phyloP scores from a whole-genome alignment of 352 stramenopile species.

The Lagenidium giganteum region DNA sequence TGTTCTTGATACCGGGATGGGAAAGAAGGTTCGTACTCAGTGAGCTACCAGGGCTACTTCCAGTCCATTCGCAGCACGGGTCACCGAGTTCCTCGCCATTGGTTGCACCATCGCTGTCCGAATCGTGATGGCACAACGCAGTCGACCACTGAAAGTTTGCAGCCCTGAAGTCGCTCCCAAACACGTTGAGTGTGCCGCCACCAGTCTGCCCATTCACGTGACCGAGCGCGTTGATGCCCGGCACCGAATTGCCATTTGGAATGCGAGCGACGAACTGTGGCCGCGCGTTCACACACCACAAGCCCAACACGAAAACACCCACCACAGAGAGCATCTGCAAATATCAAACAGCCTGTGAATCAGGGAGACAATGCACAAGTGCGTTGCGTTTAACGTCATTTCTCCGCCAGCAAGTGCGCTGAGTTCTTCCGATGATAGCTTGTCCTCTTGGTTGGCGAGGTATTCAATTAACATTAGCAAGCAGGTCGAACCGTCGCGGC shows the following conservation, averaged over 20 bases:
- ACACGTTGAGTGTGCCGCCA: constrained; percentile 51
- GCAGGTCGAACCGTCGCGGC: too few relatives aligned
- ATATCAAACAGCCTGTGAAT: too few relatives aligned
- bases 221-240: constrained; percentile 51
- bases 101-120: constrained; percentile 73
- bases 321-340: too few relatives aligned
- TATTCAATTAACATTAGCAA: too few relatives aligned
- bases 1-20: constrained; percentile 23
- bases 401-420: too few relatives aligned
- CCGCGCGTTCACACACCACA: constrained; percentile 15
- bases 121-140: constrained; percentile 54
- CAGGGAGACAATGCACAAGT: too few relatives aligned
- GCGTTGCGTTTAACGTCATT: background rate
- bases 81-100: constrained; percentile 89
- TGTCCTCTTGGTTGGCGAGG: too few relatives aligned
- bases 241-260: constrained; percentile 46
- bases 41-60: background rate
- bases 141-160: constrained; percentile 38
- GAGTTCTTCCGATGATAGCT: too few relatives aligned
- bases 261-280: constrained; percentile 50
- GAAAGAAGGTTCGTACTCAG: constrained; percentile 5
- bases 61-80: constrained; percentile 71
- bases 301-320: too few relatives aligned
- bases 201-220: constrained; percentile 34
- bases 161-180: constrained; percentile 52